Percentiles rank a stretch among this genome's conserved stretches.
These are phyloP conservation scores for Rubia occidens DNA, from an alignment of 305 asterid genomes.

Conservation along the genomic window DNA sequence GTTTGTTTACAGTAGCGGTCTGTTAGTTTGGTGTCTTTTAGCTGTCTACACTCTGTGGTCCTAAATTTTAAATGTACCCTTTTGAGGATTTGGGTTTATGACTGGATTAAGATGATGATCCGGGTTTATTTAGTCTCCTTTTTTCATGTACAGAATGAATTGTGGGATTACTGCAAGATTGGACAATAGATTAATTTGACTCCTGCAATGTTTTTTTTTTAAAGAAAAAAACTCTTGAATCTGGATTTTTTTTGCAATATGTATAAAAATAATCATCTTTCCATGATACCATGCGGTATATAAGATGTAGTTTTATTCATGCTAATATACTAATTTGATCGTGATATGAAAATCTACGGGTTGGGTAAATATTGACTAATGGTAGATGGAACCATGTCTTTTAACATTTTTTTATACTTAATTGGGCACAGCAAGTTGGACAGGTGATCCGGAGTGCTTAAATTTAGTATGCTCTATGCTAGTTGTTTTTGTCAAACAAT, in stretches of 20 bases:
- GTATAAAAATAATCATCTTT: not conserved
- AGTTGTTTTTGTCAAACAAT: not conserved
- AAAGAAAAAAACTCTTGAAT: not conserved
- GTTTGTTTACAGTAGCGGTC: not conserved
- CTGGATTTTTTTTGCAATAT: not conserved
- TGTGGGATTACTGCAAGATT: not conserved
- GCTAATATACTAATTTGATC: not conserved
- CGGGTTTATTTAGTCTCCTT: not conserved
- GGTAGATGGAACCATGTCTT: too few species aligned
- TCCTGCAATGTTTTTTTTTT: not conserved
- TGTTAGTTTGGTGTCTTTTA: constrained; percentile 8
- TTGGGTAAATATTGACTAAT: too few species aligned
- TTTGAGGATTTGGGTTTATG: constrained; percentile 2
- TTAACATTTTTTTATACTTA: too few species aligned
- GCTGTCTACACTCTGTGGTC: not conserved
- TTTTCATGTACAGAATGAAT: not conserved
- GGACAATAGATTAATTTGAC: not conserved
- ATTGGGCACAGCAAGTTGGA: not conserved
- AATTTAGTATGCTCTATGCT: not conserved
- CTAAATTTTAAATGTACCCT: not conserved
- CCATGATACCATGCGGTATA: not conserved
- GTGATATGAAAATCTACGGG: not conserved
- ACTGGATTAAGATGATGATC: not conserved
- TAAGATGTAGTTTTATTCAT: not conserved
- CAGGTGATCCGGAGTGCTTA: not conserved